phyloP scores from a whole-genome alignment of 139 green algal species.

The Gonium pectorale region DNA sequence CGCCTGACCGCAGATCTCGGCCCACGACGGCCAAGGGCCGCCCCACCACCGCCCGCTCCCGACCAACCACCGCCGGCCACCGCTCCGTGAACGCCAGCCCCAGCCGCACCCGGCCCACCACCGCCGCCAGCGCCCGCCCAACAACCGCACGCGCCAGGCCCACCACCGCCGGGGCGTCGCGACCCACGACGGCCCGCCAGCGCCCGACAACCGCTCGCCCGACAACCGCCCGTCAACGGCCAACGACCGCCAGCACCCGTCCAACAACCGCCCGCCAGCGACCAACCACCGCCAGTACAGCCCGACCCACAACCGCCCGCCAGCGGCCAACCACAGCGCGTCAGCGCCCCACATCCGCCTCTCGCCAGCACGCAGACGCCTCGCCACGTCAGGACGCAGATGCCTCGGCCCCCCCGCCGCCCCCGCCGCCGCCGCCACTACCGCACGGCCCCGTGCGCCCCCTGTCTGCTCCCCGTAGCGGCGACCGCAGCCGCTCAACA shows the following conservation, averaged over 20 bases:
- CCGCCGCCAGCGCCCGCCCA: not conserved
- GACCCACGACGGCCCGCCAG: not conserved
- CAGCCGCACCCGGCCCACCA: not conserved
- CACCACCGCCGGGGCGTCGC: not conserved
- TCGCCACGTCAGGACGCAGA: not conserved
- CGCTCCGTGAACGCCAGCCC: not conserved
- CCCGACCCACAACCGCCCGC: not conserved
- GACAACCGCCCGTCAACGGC: conserved; percentile 6
- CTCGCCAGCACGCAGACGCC: not conserved
- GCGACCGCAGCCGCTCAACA: not conserved
- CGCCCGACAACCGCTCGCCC: not conserved
- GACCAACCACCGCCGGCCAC: not conserved
- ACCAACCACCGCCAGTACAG: not conserved
- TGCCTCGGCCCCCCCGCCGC: not conserved
- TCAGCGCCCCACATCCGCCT: not conserved
- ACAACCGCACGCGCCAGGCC: not conserved
- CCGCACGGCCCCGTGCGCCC: not conserved
- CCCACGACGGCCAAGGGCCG: not conserved
- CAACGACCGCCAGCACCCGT: not conserved
- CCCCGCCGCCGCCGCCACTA: not conserved
- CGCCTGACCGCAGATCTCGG: not conserved
- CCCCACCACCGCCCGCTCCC: not conserved
- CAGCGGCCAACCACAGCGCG: not conserved
- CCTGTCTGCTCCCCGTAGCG: not conserved
- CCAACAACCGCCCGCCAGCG: not conserved